Evolutionary conservation across 805 yeast genomes (phyloP), one percentile per base, ranked within the genome.

Genomic region (Sugiyamaella marilandica): DNA sequence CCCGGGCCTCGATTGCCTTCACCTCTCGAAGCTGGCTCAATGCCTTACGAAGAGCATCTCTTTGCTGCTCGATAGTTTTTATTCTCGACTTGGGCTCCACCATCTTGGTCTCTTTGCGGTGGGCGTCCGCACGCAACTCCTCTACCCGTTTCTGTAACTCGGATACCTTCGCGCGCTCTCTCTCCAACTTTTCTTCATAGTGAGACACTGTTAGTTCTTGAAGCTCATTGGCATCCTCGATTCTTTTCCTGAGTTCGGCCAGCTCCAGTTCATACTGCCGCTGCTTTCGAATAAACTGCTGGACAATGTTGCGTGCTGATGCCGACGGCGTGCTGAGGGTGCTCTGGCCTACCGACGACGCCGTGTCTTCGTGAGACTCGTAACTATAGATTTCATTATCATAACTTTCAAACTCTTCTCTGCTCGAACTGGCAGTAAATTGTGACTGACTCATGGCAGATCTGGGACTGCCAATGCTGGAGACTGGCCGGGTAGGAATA

Each of bases 181-280:
- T 37, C 46, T 61, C 64, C 14, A 61, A 53, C 47, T 56, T 59
- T 34, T 58, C 55, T 44, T 58, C 58, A 50, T 59, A 58, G 16
- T 61, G 61, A 16, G 59, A 33, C 47, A 59, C 45, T 31, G 52
- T 29, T n/a, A 36, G 37, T 7, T 58, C 48, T 10, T 59, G 50
- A 24, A 51, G 50, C 9, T 59, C 62, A 19, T 61, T 62, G 9
- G 59, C 48, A 34, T 55, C 59, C 24, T 55, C 39, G 26, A 59
- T 49, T 45, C 16, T 14, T 39, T 39, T 21, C 21, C 16, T 39
- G 43, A 39, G 43, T 10, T 39, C 50, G 19, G 43, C 43, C 16
- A 41, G 8, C 8, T 34, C 37, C 10, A 7, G 46, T 18, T 31
- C 43, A 21, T 51, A 37, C 16, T 41, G n/a, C n/a, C 19, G 19